Evolutionary conservation across 163 green algal genomes (phyloP), one percentile per base, ranked within the genome.

Genomic region (Chlorella variabilis): DNA sequence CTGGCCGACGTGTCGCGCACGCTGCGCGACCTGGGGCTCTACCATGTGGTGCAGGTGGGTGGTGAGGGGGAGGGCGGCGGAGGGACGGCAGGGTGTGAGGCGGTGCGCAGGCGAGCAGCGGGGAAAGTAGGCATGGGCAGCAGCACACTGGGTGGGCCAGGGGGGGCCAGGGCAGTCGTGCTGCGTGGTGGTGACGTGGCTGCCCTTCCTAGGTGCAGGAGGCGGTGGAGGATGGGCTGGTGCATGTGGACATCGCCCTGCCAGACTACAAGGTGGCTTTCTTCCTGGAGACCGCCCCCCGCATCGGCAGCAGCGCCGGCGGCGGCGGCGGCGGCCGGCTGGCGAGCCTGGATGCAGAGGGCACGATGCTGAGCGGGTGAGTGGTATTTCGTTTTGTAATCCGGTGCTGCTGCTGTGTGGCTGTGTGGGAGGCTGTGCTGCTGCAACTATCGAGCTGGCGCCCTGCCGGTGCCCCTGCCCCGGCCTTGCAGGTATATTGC

Each of bases 211-310:
- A n/a, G 59, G 2, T 67, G 54, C 77, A 87, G 83, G 78, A 38
- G 6, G 23, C 78, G 8, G 83, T 87, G 33, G 83, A 87, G 66
- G 83, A 87, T 36, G 83, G 78, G 6, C 54, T 87, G 25, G 83
- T 87, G 33, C 71, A 82, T 29, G 83, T 87, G 33, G 83, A 87
- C 27, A 70, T 87, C 8, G 83, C 83, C 0, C 70, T 87, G 65
- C 83, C 83, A 25, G 83, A 87, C 78, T 87, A 80, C 71, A 83
- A 83, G 56, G 59, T 87, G 3, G 83, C 83, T 0, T 56, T 85
- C 42, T 87, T 87, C 34, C 77, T 87, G 36, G 71, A 85, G 15
- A 33, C 73, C 59, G n/a, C n/a, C n/a, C n/a, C n/a, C n/a, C n/a
- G n/a, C n/a, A n/a, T 6, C 56, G 1, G 20, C 21, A 23, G 20